A percentile compares a stretch with the other conserved stretches of the same genome.
Evolutionary conservation across 805 yeast species (phyloP).

Genomic region (Saturnispora sanitii): DNA sequence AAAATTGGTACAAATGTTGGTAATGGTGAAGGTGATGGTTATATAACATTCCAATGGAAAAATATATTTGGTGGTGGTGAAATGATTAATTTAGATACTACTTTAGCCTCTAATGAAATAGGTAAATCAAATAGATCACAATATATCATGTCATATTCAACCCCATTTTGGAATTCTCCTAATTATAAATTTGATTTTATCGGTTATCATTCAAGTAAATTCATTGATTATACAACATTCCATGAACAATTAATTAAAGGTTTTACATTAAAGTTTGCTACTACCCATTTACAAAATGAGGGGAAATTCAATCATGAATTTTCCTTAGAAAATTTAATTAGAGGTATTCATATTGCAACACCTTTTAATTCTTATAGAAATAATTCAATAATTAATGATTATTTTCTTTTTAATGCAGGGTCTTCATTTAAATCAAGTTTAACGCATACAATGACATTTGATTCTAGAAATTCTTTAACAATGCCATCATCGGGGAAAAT

Average conservation of each 20-base stretch:
- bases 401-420: conserved; percentile 33
- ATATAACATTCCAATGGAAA: conserved; percentile 59
- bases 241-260: conserved; percentile 38
- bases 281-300: conserved; percentile 26
- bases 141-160: conserved; percentile 37
- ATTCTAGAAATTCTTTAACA: conserved; percentile 34
- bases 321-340: conserved; percentile 33
- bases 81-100: conserved; percentile 36
- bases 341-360: conserved; percentile 27
- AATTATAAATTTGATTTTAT: conserved; percentile 32
- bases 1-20: conserved; percentile 95
- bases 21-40: conserved; percentile 95
- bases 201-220: conserved; percentile 34
- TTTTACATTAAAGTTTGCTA: conserved; percentile 31
- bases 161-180: conserved; percentile 36
- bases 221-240: conserved; percentile 37
- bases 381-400: conserved; percentile 26
- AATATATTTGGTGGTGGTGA: conserved; percentile 54
- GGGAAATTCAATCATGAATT: conserved; percentile 37
- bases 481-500: conserved; percentile 36
- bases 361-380: conserved; percentile 20
- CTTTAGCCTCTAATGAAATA: conserved; percentile 32
- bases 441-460: conserved; percentile 32
- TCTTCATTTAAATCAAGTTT: conserved; percentile 36
- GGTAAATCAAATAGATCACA: conserved; percentile 40